Base-by-base conservation (phyloP, 495 filamentous ascomycete species). In the Talaromyces adpressus region DNA sequence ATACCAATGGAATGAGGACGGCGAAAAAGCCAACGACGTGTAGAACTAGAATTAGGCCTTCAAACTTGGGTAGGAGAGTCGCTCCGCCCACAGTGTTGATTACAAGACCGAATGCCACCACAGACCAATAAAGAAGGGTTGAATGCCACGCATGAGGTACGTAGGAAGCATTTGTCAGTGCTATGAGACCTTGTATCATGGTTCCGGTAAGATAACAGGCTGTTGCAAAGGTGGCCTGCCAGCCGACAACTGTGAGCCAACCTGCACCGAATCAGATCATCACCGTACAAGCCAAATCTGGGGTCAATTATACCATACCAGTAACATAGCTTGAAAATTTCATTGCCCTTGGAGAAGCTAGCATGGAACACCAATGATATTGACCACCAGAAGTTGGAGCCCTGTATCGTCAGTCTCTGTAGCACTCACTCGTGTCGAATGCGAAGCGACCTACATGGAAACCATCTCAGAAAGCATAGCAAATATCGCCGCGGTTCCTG, bases 21-120 rank as follows among this genome's bases (percentile, higher is more conserved):
- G 78, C 84, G 63, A 90, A 85, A 54, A 90, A 80, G 0, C 84
- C 85, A 20, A 82, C 69, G 22, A 87, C 69, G 71, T 89, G 87
- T 14, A 88, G 75, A n/a, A 87, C 74, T 20, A 89, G 69, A 53
- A 87, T 81, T 18, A 85, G 53, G 2, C 73, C 79, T 66, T 89
- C 84, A 32, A 89, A 70, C 18, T 82, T 67, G 0, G 87, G 85
- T 39, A 89, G 74, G 6, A 75, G 71, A 29, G 77, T 77, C 2
- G 80, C 79, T 2, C 85, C 62, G 39, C 52, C 52, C 23, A 80
- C 74, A 6, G 80, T 83, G 69, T 89, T 89, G 70, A 87, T 25
- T n/a, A 36, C 23, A 14, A 56, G 52, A 7, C 52, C 23, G 23
- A 56, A 56, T 29, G 52, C 52, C 22, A 56, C 52, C 27, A 56